Evolutionary conservation across 306 rosid genomes (phyloP).

Genomic region (Sicyos baderoa): DNA sequence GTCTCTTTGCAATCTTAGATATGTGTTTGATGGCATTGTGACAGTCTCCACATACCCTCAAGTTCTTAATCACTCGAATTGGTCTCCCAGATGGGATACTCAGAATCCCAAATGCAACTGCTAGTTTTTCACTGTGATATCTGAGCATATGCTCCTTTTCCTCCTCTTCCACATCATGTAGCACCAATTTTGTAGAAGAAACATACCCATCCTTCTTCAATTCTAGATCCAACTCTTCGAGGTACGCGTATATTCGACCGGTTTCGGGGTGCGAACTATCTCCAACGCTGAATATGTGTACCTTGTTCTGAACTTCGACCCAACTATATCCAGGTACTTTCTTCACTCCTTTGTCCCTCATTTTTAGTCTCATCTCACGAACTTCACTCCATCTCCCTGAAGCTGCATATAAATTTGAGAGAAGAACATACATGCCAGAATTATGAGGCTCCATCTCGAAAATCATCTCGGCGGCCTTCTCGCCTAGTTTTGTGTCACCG

Average conservation of each 20-base stretch:
- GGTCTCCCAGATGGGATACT: conserved; percentile 69
- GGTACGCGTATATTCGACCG: conserved; percentile 53
- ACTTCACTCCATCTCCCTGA: conserved; percentile 80
- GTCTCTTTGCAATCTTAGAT: conserved; percentile 69
- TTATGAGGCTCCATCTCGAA: conserved; percentile 77
- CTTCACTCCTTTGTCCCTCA: conserved; percentile 64
- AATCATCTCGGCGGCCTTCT: conserved; percentile 70
- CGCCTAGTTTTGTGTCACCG: conserved; percentile 63
- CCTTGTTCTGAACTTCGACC: conserved; percentile 69
- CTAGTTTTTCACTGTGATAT: conserved; percentile 83
- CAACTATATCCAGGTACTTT: conserved; percentile 82
- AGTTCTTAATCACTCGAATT: conserved; percentile 70
- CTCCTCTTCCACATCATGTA: conserved; percentile 92
- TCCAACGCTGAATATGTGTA: conserved; percentile 64
- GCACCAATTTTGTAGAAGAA: conserved; percentile 66
- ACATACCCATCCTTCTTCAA: conserved; percentile 71
- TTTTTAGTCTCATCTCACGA: conserved; percentile 58
- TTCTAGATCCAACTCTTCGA: conserved; percentile 62
- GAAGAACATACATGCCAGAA: conserved; percentile 82
- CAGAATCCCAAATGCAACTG: conserved; percentile 81
- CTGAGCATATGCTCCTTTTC: conserved; percentile 73
- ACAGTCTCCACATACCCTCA: conserved; percentile 78
- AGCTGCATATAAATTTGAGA: conserved; percentile 82
- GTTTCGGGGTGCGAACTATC: conserved; percentile 63
- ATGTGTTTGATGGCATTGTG: conserved; percentile 76